Conservation (phyloP, 1,139 yeast species). For the Sporopachydermia cereana region DNA sequence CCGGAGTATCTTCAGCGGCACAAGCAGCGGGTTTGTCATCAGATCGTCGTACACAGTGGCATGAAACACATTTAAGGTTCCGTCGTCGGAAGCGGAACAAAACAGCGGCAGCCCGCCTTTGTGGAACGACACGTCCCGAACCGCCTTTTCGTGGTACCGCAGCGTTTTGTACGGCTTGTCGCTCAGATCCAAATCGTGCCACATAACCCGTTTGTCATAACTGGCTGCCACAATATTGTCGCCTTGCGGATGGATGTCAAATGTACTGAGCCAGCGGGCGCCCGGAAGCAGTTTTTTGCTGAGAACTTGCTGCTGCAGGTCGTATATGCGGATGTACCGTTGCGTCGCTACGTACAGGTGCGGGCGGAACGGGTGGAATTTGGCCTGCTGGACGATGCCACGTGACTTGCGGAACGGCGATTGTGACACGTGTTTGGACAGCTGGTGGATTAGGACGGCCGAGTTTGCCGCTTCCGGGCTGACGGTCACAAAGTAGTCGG, state of each 20-base stretch:
- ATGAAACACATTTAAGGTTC: constrained; percentile 87
- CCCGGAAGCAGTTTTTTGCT: constrained; percentile 86
- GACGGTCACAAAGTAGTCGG: constrained; percentile 91
- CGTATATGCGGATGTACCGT: constrained; percentile 82
- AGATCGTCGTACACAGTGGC: constrained; percentile 93
- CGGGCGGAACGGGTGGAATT: constrained; percentile 94
- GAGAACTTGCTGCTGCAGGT: constrained; percentile 73
- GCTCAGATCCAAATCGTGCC: constrained; percentile 93
- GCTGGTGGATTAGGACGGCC: constrained; percentile 86
- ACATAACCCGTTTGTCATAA: constrained; percentile 85
- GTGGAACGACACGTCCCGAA: constrained; percentile 80
- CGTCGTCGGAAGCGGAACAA: constrained; percentile 96
- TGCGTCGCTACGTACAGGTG: constrained; percentile 91
- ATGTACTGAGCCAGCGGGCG: constrained; percentile 85
- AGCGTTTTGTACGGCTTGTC: constrained; percentile 90
- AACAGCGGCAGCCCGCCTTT: constrained; percentile 76
- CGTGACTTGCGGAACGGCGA: constrained; percentile 90
- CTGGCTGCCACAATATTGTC: constrained; percentile 89
- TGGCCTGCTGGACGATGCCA: constrained; percentile 92
- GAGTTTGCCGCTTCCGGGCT: constrained; percentile 85
- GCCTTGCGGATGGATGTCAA: constrained; percentile 94
- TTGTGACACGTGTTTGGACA: constrained; percentile 92
- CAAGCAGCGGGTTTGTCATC: constrained; percentile 90
- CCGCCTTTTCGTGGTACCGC: constrained; percentile 92
- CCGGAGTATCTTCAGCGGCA: constrained; percentile 85